phyloP scores from a whole-genome alignment of 225 moss, liverwort and hornwort genomes.

The Straminergon stramineum region DNA sequence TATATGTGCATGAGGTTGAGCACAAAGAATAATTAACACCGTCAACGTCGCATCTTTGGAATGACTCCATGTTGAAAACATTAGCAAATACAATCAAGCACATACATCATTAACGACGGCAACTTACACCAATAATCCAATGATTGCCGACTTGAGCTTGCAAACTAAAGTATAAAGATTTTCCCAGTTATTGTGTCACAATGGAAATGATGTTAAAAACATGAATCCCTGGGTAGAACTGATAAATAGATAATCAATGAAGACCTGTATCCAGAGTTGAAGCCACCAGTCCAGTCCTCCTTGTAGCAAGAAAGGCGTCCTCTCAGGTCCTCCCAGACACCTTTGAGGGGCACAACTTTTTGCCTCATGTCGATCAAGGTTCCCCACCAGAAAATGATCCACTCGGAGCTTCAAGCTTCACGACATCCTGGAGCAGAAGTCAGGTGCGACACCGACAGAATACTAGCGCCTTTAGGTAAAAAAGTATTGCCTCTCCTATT shows the following conservation, averaged over 20 bases:
- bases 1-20: neutral
- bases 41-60: neutral
- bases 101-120: neutral
- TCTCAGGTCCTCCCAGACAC: conserved; percentile 38
- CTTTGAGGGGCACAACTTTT: conserved; percentile 24
- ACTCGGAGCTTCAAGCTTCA: neutral
- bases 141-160: neutral
- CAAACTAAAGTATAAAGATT: neutral
- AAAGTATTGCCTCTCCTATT: neutral
- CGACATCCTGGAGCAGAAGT: neutral
- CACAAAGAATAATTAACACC: neutral
- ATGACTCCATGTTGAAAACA: neutral
- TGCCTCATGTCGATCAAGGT: conserved; percentile 7
- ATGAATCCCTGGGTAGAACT: neutral
- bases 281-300: conserved; percentile 67
- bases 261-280: conserved; percentile 56
- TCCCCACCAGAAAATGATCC: neutral
- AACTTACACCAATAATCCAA: neutral
- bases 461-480: neutral
- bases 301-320: conserved; percentile 48
- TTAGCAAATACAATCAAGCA: neutral
- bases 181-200: neutral
- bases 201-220: neutral
- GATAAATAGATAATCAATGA: neutral
- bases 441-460: neutral